Evolutionary conservation across 768 basidiomycete species (phyloP), one percentile per base, ranked within the genome.

Genomic region (Podaxis sp.): DNA sequence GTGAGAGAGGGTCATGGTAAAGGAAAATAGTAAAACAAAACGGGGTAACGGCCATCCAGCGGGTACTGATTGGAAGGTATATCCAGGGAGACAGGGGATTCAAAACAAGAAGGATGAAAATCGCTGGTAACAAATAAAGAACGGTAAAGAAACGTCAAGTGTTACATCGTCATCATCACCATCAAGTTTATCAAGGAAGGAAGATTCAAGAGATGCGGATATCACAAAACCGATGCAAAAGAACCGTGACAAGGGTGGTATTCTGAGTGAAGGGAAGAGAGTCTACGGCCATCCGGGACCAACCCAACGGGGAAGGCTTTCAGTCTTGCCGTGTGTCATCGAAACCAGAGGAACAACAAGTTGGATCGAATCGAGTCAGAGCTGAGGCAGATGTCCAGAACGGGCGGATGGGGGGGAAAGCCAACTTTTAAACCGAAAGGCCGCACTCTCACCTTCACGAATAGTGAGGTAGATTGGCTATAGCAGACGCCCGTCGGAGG

Each of bases 401-500:
- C 33, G 8, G 8, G 33, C 44, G n/a, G 44, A 17, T 19, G 44
- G 44, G n/a, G 44, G 19, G 7, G n/a, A 46, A 46, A n/a, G 7
- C 44, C 15, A 46, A 22, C 44, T 46, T 46, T 17, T 46, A 42
- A 44, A 44, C 52, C 51, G 39, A 53, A 44, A 42, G 40, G 39
- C 28, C 42, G 44, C 44, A 46, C 53, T 55, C 53, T 55, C 26
- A 44, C 44, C 36, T 57, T 63, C 54, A 63, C 36, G 61, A 38
- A 33, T 63, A 57, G 57, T 63, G 61, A 22, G 61, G 61, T 26
- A 56, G 22, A 49, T 57, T 63, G 28, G 69, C 68, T 30, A 76
- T 71, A 4, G 70, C 70, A 28, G 71, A 69, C 19, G 75, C 74
- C 24, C 76, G 65, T 2, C 75, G 68, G 36, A 76, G 64, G n/a